Base-by-base conservation (phyloP, 2,329 filamentous ascomycete genomes). In the Dichotomopilus funicola region DNA sequence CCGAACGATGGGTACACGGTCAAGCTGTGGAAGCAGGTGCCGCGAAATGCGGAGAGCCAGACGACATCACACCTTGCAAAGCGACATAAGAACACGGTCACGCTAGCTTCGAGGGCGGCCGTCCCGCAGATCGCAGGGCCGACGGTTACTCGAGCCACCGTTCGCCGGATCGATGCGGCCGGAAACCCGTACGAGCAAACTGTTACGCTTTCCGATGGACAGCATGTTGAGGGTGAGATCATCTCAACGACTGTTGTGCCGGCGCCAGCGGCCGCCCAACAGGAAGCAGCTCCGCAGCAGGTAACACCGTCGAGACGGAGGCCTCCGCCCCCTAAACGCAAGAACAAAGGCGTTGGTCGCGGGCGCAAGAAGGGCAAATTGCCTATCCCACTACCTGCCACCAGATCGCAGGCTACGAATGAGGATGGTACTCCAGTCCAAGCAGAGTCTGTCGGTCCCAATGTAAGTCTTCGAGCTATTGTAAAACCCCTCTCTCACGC, bases 121-220 rank as follows among this genome's bases (percentile, higher is more conserved):
- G 70, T 73, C n/a, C 66, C 70, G 6, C 72, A 75, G 8, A 72
- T 68, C 2, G 64, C 72, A 12, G 77, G 75, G 2, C 78, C 82
- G 4, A 88, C 77, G 5, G 72, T 94, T 64, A 86, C 88, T 6
- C 87, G 87, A 65, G 89, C 88, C 0, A 94, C 87, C 27, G 88
- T 96, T 52, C 83, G 88, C 64, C 85, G 87, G 62, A 75, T 86
- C 9, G 89, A 95, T 67, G 85, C 86, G 4, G 82, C 83, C 1
- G 91, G 91, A 31, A 92, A 92, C 63, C 80, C 89, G 8, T 89
- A 88, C 58, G 85, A 92, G 1, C 90, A 94, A 69, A 89, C 95
- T 65, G 84, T 94, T 6, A 87, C 89, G 19, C 79, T 95, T 4
- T 81, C 84, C 5, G 88, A 92, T 55, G 91, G 90, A 0, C 88